Percentiles rank a stretch among this genome's conserved stretches.
Evolutionary conservation across 495 filamentous ascomycete species (phyloP).

Genomic region (Penicillium roqueforti): DNA sequence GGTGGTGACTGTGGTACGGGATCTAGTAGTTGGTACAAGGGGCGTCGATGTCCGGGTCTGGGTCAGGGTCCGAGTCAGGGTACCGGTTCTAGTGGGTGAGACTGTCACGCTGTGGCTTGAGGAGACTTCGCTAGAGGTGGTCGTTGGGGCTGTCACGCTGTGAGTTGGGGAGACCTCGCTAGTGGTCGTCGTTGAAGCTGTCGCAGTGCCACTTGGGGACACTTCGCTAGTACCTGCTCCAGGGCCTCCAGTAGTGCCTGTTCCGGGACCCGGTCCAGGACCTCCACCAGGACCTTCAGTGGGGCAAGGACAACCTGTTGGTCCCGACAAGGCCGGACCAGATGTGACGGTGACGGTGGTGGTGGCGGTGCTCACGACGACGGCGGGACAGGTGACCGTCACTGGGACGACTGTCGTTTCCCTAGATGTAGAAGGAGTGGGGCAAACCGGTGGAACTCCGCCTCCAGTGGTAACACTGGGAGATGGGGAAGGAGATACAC

Average conservation of each 20-base stretch:
- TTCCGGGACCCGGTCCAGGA: no score
- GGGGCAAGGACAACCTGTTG: background rate
- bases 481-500: background rate
- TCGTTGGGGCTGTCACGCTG: background rate
- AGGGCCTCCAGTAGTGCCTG: no score
- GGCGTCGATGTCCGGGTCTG: conserved; percentile 12
- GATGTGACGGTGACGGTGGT: conserved; percentile 1
- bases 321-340: background rate
- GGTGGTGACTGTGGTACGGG: background rate
- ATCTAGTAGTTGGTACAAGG: conserved; percentile 6
- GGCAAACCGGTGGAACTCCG: background rate
- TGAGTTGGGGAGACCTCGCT: background rate
- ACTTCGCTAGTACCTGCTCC: background rate
- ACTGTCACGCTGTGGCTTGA: background rate
- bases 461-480: background rate
- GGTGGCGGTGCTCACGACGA: background rate
- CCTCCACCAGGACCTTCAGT: background rate
- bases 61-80: background rate
- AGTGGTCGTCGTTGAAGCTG: background rate
- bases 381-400: conserved; percentile 3
- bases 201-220: background rate
- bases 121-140: background rate
- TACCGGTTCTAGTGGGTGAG: background rate
- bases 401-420: background rate
- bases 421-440: background rate